Percentiles rank a stretch among this genome's conserved stretches.
Conservation (phyloP, 768 basidiomycete genomes). For the Saitozyma podzolica region DNA sequence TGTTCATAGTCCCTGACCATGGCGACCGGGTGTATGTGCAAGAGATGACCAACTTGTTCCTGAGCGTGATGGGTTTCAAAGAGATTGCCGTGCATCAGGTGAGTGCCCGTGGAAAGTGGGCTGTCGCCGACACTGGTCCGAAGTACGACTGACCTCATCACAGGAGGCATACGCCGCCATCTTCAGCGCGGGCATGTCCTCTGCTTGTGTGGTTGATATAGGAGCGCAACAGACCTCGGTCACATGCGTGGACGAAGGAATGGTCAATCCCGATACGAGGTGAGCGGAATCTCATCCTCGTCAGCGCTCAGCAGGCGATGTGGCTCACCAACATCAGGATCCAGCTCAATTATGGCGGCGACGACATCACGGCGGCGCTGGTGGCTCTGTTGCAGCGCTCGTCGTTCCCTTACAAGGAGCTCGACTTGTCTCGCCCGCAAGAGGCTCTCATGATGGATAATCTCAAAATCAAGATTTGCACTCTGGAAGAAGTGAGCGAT, state of each 20-base stretch:
- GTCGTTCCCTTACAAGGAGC: slow-evolving; percentile 81
- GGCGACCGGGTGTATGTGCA: slow-evolving; percentile 82
- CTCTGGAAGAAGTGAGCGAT: slow-evolving; percentile 74
- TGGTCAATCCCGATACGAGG: slow-evolving; percentile 85
- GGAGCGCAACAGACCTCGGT: slow-evolving; percentile 81
- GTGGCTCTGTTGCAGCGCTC: slow-evolving; percentile 75
- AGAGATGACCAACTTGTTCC: slow-evolving; percentile 69
- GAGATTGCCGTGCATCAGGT: slow-evolving; percentile 91
- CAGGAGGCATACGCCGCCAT: slow-evolving; percentile 91
- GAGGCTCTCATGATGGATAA: slow-evolving; percentile 93
- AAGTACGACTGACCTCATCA: not conserved
- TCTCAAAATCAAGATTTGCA: slow-evolving; percentile 79
- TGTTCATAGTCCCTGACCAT: slow-evolving; percentile 89
- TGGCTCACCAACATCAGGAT: slow-evolving; percentile 54
- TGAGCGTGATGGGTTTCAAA: slow-evolving; percentile 83
- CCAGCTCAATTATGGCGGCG: slow-evolving; percentile 78
- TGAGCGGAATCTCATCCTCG: slow-evolving; percentile 45
- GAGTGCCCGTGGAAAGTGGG: slow-evolving; percentile 17
- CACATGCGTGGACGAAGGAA: slow-evolving; percentile 91
- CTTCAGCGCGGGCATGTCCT: slow-evolving; percentile 91
- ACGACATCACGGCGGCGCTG: slow-evolving; percentile 90
- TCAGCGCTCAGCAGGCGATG: slow-evolving; percentile 5
- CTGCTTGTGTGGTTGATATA: slow-evolving; percentile 93
- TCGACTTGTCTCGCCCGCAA: slow-evolving; percentile 71
- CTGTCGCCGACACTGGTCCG: not conserved